Percentiles rank a stretch among this genome's conserved stretches.
Conservation (phyloP, 306 rosid genomes). For the Sindora glabra region DNA sequence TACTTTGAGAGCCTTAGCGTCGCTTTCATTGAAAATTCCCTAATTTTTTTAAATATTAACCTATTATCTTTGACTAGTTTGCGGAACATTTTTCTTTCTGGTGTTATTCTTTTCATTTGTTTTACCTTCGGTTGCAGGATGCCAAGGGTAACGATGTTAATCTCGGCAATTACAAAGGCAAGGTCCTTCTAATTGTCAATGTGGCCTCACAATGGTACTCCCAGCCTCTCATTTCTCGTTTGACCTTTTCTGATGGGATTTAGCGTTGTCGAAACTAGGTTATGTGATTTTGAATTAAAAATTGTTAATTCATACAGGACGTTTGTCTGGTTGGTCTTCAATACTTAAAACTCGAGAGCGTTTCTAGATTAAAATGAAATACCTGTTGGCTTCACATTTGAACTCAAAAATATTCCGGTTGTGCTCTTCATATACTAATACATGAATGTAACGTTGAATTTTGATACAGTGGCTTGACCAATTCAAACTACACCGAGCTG, state of each 20-base stretch:
- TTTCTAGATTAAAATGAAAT: background rate
- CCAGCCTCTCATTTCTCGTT: background rate
- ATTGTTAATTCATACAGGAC: too few species aligned
- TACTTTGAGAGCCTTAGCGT: background rate
- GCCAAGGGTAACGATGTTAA: constrained; percentile 63
- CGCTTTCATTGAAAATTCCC: background rate
- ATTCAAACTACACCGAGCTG: constrained; percentile 94
- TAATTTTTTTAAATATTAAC: background rate
- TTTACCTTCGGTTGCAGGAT: constrained; percentile 33
- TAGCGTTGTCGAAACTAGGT: too few species aligned
- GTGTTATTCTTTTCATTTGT: background rate
- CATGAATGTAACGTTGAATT: constrained; percentile 3
- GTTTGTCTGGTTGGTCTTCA: background rate
- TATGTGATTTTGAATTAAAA: too few species aligned
- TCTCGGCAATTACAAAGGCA: constrained; percentile 60
- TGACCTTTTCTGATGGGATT: too few species aligned
- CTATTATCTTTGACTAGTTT: background rate
- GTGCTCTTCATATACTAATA: background rate
- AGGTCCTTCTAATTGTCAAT: constrained; percentile 62
- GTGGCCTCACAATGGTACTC: constrained; percentile 73
- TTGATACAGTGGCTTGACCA: constrained; percentile 90
- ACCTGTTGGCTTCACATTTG: background rate
- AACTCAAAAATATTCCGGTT: background rate
- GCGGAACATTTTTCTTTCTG: background rate
- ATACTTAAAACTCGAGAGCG: background rate